A percentile compares a stretch with the other conserved stretches of the same genome.
phyloP scores from a whole-genome alignment of 1,139 yeast species.

The Geotrichum reessii region DNA sequence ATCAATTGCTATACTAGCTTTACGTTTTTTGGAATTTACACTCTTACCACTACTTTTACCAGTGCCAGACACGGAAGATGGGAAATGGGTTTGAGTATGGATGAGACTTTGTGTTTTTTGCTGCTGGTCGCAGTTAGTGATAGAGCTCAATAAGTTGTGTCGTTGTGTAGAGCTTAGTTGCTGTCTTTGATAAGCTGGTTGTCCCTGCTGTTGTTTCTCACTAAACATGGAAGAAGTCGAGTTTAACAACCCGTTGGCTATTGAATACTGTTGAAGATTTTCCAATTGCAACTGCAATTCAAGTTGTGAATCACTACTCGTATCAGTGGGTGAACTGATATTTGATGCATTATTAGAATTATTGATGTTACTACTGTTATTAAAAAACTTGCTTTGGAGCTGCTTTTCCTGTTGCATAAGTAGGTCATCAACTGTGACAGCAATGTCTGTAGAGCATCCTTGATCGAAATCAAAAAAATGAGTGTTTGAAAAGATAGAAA shows the following conservation, averaged over 20 bases:
- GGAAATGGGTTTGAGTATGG: background rate
- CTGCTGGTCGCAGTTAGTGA: slow-evolving; percentile 9
- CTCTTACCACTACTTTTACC: slow-evolving; percentile 7
- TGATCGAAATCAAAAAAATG: slow-evolving; percentile 42
- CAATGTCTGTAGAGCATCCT: slow-evolving; percentile 40
- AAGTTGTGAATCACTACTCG: background rate
- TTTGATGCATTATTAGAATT: background rate
- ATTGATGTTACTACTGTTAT: background rate
- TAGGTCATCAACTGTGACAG: slow-evolving; percentile 38
- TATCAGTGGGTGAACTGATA: background rate
- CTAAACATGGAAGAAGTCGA: background rate
- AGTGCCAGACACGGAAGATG: slow-evolving; percentile 10
- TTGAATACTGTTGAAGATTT: slow-evolving; percentile 26
- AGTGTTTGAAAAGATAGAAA: slow-evolving; percentile 40
- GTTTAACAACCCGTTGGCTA: slow-evolving; percentile 19
- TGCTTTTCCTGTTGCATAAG: slow-evolving; percentile 38
- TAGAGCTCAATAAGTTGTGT: slow-evolving; percentile 7
- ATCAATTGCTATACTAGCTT: background rate
- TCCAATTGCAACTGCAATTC: background rate
- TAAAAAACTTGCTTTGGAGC: slow-evolving; percentile 25
- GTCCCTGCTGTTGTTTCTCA: background rate
- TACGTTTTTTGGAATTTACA: slow-evolving; percentile 4
- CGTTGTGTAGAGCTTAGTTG: background rate
- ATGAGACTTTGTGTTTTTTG: background rate
- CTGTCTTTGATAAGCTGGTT: background rate